Evolutionary conservation across 163 green algal genomes (phyloP), one percentile per base, ranked within the genome.

Genomic region (Coccomyxa subellipsoidea): DNA sequence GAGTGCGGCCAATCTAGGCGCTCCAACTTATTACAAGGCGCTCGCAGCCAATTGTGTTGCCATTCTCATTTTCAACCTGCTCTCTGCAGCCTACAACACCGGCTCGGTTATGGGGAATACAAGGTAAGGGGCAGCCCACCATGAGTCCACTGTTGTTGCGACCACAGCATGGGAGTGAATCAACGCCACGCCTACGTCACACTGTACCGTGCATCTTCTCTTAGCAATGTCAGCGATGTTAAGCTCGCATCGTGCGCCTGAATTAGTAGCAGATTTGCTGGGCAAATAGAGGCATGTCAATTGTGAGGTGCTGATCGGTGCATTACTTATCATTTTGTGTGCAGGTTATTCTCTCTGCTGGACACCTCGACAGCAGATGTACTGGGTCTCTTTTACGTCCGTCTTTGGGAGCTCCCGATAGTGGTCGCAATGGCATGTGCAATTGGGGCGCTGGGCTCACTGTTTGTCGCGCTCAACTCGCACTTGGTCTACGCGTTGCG

Each of bases 1-100:
- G 70, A 77, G 70, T 40, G 70, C 70, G 10, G 70, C 70, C 32
- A 77, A 77, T 40, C 70, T 77, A 25, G 70, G 70, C 9, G 70
- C 18, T 0, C 32, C 70, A 32, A 23, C 40, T 8, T 39, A 47
- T 32, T 77, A 40, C 32, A 38, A 31, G 15, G 70, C 34, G 32
- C 32, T 77, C 10, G 18, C 40, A 2, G 70, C 10, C 31, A 77
- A 38, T 32, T 77, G 32, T 32, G 70, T 40, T n/a, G 70, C 70
- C 70, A 27, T 77, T 8, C 70, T 77, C 10, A 31, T 40, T 7
- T 40, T 77, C 70, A 77, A 77, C 70, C 21, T 77, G 10, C 70
- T 77, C 2, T 31, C 32, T 31, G 70, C 21, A 29, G 70, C n/a
- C 10, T 77, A 77, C 70, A 77, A 10, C 70, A 34, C 7, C 32